These are phyloP conservation scores for Saccharomycopsis javanensis DNA, from an alignment of 805 yeast genomes.

Conservation along the genomic window DNA sequence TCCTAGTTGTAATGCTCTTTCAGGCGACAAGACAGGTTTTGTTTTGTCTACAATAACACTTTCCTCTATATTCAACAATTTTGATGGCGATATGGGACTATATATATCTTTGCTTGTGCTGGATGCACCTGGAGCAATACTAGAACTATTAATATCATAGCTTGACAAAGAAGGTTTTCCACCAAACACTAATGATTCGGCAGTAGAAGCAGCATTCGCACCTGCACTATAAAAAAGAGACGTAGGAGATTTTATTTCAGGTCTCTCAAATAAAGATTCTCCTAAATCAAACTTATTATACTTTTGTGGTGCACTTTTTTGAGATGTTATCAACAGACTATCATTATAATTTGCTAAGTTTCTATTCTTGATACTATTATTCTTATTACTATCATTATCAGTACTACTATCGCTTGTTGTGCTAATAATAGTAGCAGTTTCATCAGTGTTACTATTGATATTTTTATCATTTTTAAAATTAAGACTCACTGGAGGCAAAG, in stretches of 20 bases:
- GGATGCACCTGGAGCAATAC: neutral
- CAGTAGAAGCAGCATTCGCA: neutral
- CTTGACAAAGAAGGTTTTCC: neutral
- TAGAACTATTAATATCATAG: neutral
- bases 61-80: neutral
- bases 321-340: neutral
- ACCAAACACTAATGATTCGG: neutral
- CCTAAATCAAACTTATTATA: neutral
- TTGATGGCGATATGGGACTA: neutral
- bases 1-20: neutral
- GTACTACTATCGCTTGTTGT: neutral
- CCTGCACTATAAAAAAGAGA: neutral
- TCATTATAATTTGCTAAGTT: neutral
- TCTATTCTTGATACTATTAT: neutral
- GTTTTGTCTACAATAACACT: neutral
- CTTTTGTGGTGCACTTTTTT: neutral
- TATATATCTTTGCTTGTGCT: neutral
- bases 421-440: neutral
- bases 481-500: conserved; percentile 3
- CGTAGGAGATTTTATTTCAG: neutral
- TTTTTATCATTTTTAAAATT: conserved; percentile 1
- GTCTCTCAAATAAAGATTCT: neutral
- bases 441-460: neutral
- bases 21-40: neutral
- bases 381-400: neutral